phyloP scores from a whole-genome alignment of 768 basidiomycete species.

The Suillus clintonianus region DNA sequence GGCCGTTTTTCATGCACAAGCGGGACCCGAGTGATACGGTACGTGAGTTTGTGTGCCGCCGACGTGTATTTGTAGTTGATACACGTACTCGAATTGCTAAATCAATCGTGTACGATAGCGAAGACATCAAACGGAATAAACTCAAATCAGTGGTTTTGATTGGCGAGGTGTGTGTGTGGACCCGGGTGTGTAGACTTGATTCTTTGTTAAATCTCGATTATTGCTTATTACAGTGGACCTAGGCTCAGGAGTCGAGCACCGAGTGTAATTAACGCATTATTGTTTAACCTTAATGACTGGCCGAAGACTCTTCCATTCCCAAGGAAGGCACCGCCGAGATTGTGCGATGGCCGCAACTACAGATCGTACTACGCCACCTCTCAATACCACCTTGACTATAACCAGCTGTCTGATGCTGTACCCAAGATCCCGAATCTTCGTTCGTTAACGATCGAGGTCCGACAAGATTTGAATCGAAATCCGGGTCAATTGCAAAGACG shows the following conservation, averaged over 20 bases:
- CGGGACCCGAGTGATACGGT: background rate
- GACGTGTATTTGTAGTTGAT: background rate
- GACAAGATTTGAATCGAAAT: background rate
- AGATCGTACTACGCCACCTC: background rate
- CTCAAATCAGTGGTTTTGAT: background rate
- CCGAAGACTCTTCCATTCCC: background rate
- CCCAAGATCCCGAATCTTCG: background rate
- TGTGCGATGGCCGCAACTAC: background rate
- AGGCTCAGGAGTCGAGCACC: background rate
- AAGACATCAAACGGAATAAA: background rate
- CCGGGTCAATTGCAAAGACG: background rate
- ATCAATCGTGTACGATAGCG: background rate
- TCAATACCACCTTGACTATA: background rate
- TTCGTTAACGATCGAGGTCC: background rate
- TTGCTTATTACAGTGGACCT: background rate
- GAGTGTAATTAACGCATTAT: background rate
- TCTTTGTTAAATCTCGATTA: background rate
- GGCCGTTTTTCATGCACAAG: background rate
- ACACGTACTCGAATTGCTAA: background rate
- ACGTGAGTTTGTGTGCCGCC: too few relatives aligned
- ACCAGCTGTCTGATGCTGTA: background rate
- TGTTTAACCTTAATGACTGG: background rate
- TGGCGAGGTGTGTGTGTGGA: background rate
- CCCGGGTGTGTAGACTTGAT: background rate
- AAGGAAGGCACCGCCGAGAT: background rate